phyloP scores from a whole-genome alignment of 306 rosid species.

The Senna tora region DNA sequence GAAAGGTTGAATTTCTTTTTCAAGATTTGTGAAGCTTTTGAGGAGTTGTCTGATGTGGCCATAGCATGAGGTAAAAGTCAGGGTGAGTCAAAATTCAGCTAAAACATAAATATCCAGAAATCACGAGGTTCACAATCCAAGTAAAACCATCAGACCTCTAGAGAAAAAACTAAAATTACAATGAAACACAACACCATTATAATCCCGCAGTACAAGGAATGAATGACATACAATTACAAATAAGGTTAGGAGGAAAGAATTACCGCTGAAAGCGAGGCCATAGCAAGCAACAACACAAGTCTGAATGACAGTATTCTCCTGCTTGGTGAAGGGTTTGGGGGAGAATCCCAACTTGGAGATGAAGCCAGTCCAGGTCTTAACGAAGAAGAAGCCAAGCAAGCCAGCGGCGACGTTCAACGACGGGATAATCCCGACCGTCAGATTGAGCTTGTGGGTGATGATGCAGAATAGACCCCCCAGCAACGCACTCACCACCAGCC shows the following conservation, averaged over 20 bases:
- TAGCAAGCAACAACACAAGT: slow-evolving; percentile 99
- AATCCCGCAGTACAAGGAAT: background rate
- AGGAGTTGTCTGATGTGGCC: background rate
- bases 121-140: background rate
- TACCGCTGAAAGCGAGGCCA: slow-evolving; percentile 97
- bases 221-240: background rate
- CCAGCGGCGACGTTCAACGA: slow-evolving; percentile 93
- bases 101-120: background rate
- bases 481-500: slow-evolving; percentile 76
- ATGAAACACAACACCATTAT: background rate
- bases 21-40: background rate
- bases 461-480: slow-evolving; percentile 82
- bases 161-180: background rate
- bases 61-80: background rate
- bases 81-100: slow-evolving; percentile 1
- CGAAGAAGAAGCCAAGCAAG: slow-evolving; percentile 84
- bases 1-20: background rate
- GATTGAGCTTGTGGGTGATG: slow-evolving; percentile 88
- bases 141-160: background rate
- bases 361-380: slow-evolving; percentile 79
- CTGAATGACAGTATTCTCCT: slow-evolving; percentile 97
- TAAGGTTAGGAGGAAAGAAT: background rate
- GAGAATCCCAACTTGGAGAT: slow-evolving; percentile 60
- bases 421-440: slow-evolving; percentile 89
- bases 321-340: slow-evolving; percentile 70